Evolutionary conservation across 2,329 filamentous ascomycete species (phyloP), one percentile per base, ranked within the genome.

Genomic region (Torrubiellomyces zombiae): DNA sequence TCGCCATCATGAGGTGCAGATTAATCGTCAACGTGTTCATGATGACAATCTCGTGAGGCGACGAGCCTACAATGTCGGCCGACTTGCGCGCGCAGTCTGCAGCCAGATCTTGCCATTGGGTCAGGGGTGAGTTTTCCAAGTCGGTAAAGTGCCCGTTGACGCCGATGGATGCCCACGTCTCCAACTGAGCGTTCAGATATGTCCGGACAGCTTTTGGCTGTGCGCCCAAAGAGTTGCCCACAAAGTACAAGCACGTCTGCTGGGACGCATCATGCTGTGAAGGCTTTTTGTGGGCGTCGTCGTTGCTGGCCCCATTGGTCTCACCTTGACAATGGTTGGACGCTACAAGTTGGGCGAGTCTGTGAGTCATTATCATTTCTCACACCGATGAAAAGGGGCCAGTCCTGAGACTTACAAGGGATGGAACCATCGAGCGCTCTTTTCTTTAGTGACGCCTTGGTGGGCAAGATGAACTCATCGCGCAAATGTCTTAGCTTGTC

Each of bases 21-120:
- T 91, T 91, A 13, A 64, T 69, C 2, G 80, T 92, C 40, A 93
- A 51, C 1, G 78, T 85, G 45, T 83, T 80, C 83, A 93, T 93
- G 24, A 85, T 67, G 26, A 81, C 80, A 10, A 92, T 73, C 51
- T 93, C 82, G 26, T 60, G 60, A 1, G 71, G 53, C 3, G 64
- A 55, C 0, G 80, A 79, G 11, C 83, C 83, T 8, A 93, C 74
- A 11, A 93, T 57, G 16, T 67, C 70, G 3, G 76, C 68, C 42
- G 76, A 78, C 39, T 75, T 63, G 25, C 59, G 59, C 15, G 79
- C 70, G 16, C 79, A 75, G 28, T 73, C 69, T 32, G 79, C 78
- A 19, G 85, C 79, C 30, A 89, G 67, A 43, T 86, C 66, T 34
- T 91, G 63, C 70, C 81, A 93, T 14, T 73, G 63, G 3, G 65